Base-by-base conservation (phyloP, 768 basidiomycete genomes). In the Xanthoconium purpureum region DNA sequence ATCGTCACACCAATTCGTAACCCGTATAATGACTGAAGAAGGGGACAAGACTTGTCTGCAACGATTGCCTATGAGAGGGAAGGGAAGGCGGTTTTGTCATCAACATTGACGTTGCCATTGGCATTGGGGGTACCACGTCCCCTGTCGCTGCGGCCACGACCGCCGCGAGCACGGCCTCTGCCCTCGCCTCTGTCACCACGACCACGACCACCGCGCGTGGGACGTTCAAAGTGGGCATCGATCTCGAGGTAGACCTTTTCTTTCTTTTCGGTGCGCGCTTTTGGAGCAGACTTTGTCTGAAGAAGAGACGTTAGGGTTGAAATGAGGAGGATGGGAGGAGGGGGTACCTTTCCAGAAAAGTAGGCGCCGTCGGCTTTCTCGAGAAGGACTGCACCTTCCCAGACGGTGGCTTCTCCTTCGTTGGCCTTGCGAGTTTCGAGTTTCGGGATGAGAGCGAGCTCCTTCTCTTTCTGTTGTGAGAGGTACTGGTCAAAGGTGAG, bases 401-500 rank as follows among this genome's bases (percentile, higher is more conserved):
- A 89, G 71, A 84, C 69, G 60, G 76, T 75, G 32, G 81, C 83
- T 44, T 87, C 86, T 33, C 90, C 90, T 55, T 93, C 92, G 71
- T 91, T 90, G 65, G 87, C 92, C 73, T 87, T 83, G 55, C 82
- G 76, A 38, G 72, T 73, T 71, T 94, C 92, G 69, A 93, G 81
- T 76, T 94, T 91, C 67, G 89, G 90, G 45, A 93, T 72, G 66
- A 73, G 67, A 44, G 78, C 60, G 28, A 66, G 67, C 1, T 82
- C 80, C 67, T 79, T 80, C 60, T 87, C 85, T 71, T 83, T 85
- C 72, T 88, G 78, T 74, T 92, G 85, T 63, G 92, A 89, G 58
- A 90, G 79, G 78, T 94, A 98, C 71, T 98, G 88, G 49, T 97
- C 95, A 69, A 94, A 81, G 40, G 95, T 95, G 67, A 97, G 83